Percentiles rank a stretch among this genome's conserved stretches.
These are phyloP conservation scores for Rachicladosporium sp. DNA, from an alignment of 2,329 filamentous ascomycete species.

Conservation along the genomic window DNA sequence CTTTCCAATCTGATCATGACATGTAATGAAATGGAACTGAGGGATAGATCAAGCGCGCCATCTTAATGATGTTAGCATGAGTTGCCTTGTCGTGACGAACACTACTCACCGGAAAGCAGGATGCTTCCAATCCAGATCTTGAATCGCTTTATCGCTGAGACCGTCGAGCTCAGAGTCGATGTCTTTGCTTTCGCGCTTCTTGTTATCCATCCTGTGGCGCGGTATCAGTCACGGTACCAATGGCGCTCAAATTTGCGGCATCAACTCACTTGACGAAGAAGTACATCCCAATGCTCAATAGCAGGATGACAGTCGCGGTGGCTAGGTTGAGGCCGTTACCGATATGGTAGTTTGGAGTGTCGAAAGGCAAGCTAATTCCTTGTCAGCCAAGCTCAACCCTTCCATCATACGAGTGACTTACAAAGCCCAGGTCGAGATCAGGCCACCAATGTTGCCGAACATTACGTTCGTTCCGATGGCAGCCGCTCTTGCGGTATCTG, in stretches of 20 bases:
- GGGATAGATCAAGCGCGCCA: no score
- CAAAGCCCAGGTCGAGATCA: conserved; percentile 19
- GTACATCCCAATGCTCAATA: conserved; percentile 38
- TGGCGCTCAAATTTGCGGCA: no score
- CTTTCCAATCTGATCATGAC: no score
- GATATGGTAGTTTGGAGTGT: conserved; percentile 54
- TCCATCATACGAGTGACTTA: no score
- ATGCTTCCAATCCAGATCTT: conserved; percentile 55
- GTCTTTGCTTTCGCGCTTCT: conserved; percentile 41
- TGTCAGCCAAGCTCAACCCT: no score
- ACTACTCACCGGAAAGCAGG: conserved; percentile 46
- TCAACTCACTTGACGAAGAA: conserved; percentile 43
- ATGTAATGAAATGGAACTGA: no score
- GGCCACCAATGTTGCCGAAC: conserved; percentile 55
- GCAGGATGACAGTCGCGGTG: conserved; percentile 42
- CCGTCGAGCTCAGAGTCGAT: conserved; percentile 45
- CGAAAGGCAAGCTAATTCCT: conserved; percentile 35
- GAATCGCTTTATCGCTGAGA: conserved; percentile 39
- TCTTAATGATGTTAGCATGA: no score
- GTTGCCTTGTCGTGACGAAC: no score
- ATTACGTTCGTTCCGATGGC: conserved; percentile 58
- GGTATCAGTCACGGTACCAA: no score
- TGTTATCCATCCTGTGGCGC: conserved; percentile 38
- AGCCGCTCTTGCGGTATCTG: conserved; percentile 54
- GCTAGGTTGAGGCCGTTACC: conserved; percentile 61